Percentiles rank a stretch among this genome's conserved stretches.
Evolutionary conservation across 2,329 filamentous ascomycete species (phyloP).

Genomic region (Berkeleyomyces basicola): DNA sequence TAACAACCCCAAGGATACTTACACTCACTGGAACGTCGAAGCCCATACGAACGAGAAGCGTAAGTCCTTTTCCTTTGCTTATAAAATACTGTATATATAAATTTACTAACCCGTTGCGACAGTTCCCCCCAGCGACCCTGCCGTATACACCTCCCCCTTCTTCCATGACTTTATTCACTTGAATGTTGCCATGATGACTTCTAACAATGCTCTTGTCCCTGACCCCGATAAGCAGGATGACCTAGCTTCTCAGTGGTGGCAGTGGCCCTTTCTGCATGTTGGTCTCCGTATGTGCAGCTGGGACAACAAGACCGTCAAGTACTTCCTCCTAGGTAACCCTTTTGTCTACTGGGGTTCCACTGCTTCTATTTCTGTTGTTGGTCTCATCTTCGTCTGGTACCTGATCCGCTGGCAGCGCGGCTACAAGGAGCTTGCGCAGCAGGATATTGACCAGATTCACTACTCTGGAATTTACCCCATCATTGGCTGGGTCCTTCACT

Average conservation of each 20-base stretch:
- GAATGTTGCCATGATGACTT: constrained; percentile 99
- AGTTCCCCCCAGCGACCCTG: constrained; percentile 81
- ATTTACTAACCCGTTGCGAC: constrained; percentile 20
- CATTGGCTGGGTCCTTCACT: constrained; percentile 91
- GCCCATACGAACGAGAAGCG: constrained; percentile 84
- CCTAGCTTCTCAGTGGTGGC: constrained; percentile 91
- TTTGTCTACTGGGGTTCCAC: constrained; percentile 93
- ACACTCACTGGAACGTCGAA: constrained; percentile 98
- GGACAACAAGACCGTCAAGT: constrained; percentile 91
- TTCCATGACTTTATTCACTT: constrained; percentile 94
- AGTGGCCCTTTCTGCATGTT: constrained; percentile 92
- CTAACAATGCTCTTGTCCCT: constrained; percentile 93
- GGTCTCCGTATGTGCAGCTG: constrained; percentile 97
- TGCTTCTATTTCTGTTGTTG: constrained; percentile 56
- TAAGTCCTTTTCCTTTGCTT: constrained; percentile 31
- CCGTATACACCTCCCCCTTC: constrained; percentile 91
- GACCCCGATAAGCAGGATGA: constrained; percentile 99
- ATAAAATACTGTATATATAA: neutral
- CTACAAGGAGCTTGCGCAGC: constrained; percentile 61
- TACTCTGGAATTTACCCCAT: constrained; percentile 84
- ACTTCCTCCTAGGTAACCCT: constrained; percentile 95
- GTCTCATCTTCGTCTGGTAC: constrained; percentile 64
- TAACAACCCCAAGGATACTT: constrained; percentile 82
- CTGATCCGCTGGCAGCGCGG: constrained; percentile 90
- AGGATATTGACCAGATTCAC: constrained; percentile 85